Base-by-base conservation (phyloP, 1,139 yeast genomes). In the Hyphopichia wangnamkhiaoensis region DNA sequence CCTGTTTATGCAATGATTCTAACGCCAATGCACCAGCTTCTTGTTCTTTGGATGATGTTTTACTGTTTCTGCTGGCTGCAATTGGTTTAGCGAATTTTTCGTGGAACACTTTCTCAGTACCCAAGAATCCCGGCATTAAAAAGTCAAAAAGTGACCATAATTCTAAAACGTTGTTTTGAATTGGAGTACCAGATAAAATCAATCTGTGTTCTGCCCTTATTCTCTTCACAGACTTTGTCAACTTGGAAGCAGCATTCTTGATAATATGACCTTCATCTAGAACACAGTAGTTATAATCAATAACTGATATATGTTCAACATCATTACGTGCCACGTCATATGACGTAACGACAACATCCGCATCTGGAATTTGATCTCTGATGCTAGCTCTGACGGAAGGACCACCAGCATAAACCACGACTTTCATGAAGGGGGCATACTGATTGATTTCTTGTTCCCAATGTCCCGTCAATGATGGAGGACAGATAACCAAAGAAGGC, bases 241-340 rank as follows among this genome's bases (percentile, higher is more conserved):
- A 71, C 59, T 91, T 93, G 0, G 98, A 88, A 37, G 81, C 75
- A 0, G 98, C 82, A 59, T 93, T 94, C 66, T 93, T 93, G 56
- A 94, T 93, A 38, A 93, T 90, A 62, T 94, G 99, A 29, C 99
- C 99, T 67, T 94, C 99, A 65, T 94, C 99, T 47, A 94, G 67
- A 6, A 93, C 96, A 68, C 98, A 93, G 57, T 94, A 94, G 61
- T 94, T 93, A 71, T 85, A 94, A 55, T 84, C 87, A 48, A 74
- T 76, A 2, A 65, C 61, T 2, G 79, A 61, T 27, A 94, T 59
- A 49, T 74, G 69, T 9, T 81, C 85, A 32, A 84, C 80, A 61
- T 94, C 99, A 61, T 94, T 93, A 58, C 98, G 80, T 34, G 95
- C 89, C 40, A 93, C 96, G 68, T 94, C 98, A 60, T 94, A 94